Percentiles rank a stretch among this genome's conserved stretches.
phyloP scores from a whole-genome alignment of 2,329 filamentous ascomycete species.

The Tolypocladium pustulatum region DNA sequence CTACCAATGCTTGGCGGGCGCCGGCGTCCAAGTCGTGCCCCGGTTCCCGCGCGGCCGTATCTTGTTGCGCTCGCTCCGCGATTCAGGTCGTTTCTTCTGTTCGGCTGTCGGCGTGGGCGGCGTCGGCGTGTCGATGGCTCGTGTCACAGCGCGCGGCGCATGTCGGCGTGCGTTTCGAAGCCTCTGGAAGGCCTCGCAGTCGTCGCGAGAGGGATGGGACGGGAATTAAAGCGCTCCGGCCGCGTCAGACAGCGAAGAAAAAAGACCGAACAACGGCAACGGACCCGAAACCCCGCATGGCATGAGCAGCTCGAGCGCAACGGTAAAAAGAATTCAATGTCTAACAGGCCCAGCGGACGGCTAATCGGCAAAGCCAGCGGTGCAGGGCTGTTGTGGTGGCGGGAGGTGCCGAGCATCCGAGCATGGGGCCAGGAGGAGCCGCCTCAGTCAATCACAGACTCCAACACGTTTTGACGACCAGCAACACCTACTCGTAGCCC shows the following conservation, averaged over 20 bases:
- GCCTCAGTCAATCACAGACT: not conserved
- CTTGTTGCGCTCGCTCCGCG: not conserved
- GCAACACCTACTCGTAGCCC: too few species aligned
- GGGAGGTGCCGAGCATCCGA: not conserved
- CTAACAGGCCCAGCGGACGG: not conserved
- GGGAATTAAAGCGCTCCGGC: not conserved
- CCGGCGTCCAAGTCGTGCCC: not conserved
- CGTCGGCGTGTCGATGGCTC: not conserved
- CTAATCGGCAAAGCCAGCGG: not conserved
- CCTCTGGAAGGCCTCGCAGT: not conserved
- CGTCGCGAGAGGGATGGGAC: not conserved
- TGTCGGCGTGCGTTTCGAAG: not conserved
- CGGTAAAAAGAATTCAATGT: not conserved
- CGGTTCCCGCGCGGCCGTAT: not conserved
- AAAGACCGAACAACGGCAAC: not conserved
- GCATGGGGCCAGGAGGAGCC: not conserved
- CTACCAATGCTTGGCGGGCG: not conserved
- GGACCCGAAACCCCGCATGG: not conserved
- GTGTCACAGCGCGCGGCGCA: not conserved
- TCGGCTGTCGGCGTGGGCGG: not conserved
- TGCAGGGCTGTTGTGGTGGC: not conserved
- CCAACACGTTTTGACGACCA: not conserved
- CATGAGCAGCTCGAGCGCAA: not conserved
- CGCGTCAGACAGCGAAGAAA: not conserved
- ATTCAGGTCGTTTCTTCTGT: not conserved